These are phyloP conservation scores for Oidium heveae DNA, from an alignment of 2,329 filamentous ascomycete genomes.

Conservation along the genomic window DNA sequence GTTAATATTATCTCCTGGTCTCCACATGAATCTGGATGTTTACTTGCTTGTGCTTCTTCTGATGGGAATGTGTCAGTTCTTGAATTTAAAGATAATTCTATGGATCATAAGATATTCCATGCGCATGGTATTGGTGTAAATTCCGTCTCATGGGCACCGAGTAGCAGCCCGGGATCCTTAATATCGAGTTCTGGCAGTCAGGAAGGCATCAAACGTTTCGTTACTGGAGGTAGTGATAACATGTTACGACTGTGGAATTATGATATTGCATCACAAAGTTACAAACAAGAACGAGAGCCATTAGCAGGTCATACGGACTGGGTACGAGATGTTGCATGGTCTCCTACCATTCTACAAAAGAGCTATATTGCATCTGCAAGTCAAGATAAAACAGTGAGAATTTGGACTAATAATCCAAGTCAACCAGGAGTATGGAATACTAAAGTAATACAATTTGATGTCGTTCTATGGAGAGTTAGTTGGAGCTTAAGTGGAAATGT, in stretches of 20 bases:
- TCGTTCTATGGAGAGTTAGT: slow-evolving; percentile 82
- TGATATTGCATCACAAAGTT: slow-evolving; percentile 33
- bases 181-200: slow-evolving; percentile 43
- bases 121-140: slow-evolving; percentile 91
- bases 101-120: slow-evolving; percentile 70
- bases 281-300: slow-evolving; percentile 34
- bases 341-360: slow-evolving; percentile 80
- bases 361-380: slow-evolving; percentile 89
- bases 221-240: slow-evolving; percentile 88
- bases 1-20: slow-evolving; percentile 96
- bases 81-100: slow-evolving; percentile 90
- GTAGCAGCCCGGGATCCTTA: slow-evolving; percentile 59
- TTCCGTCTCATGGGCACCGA: slow-evolving; percentile 83
- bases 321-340: slow-evolving; percentile 96
- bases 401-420: slow-evolving; percentile 64
- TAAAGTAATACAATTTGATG: slow-evolving; percentile 70
- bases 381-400: slow-evolving; percentile 90
- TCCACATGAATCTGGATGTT: slow-evolving; percentile 85
- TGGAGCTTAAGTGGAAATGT: slow-evolving; percentile 97
- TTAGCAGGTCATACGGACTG: slow-evolving; percentile 76
- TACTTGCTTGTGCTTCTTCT: slow-evolving; percentile 80
- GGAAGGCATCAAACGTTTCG: slow-evolving; percentile 53
- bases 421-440: slow-evolving; percentile 53
- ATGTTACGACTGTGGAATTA: slow-evolving; percentile 81
- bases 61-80: slow-evolving; percentile 85